Conservation (phyloP, 2,329 filamentous ascomycete species). For the Meredithiella fracta region DNA sequence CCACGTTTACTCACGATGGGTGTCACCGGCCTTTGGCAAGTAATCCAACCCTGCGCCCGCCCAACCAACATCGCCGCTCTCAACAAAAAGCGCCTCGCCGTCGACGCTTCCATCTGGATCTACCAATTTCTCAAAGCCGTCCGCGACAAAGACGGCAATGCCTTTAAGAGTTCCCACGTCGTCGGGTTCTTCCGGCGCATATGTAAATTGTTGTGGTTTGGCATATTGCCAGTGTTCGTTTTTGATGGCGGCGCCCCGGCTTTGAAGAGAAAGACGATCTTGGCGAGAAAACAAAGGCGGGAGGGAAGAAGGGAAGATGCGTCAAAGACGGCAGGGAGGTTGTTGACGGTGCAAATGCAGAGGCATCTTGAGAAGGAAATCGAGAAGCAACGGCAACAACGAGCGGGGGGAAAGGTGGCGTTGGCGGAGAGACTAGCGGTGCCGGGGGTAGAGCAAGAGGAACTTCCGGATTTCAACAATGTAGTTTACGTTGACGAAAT, state of each 20-base stretch:
- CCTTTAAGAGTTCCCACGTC: conserved; percentile 84
- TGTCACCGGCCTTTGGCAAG: conserved; percentile 95
- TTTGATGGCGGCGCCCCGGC: conserved; percentile 90
- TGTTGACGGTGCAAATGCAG: conserved; percentile 90
- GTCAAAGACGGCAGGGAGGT: conserved; percentile 71
- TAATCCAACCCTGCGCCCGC: conserved; percentile 84
- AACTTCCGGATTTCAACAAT: conserved; percentile 48
- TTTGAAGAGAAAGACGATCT: conserved; percentile 82
- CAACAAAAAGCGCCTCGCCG: conserved; percentile 87
- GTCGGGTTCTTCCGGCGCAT: conserved; percentile 97
- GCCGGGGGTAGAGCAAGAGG: conserved; percentile 25
- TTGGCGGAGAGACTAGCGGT: background rate
- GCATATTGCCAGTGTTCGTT: conserved; percentile 91
- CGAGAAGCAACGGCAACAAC: conserved; percentile 37
- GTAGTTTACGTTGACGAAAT: conserved; percentile 86
- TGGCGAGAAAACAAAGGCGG: conserved; percentile 56
- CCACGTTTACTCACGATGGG: conserved; percentile 48
- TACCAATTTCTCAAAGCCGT: conserved; percentile 99
- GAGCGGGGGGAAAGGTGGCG: conserved; percentile 29
- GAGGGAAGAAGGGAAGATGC: conserved; percentile 91
- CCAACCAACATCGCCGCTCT: conserved; percentile 93
- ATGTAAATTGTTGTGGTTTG: conserved; percentile 93
- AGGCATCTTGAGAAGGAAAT: conserved; percentile 73
- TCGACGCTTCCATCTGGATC: conserved; percentile 98
- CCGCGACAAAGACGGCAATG: conserved; percentile 94